Evolutionary conservation across 2,329 filamentous ascomycete genomes (phyloP), one percentile per base, ranked within the genome.

Genomic region (Alternaria alternata): DNA sequence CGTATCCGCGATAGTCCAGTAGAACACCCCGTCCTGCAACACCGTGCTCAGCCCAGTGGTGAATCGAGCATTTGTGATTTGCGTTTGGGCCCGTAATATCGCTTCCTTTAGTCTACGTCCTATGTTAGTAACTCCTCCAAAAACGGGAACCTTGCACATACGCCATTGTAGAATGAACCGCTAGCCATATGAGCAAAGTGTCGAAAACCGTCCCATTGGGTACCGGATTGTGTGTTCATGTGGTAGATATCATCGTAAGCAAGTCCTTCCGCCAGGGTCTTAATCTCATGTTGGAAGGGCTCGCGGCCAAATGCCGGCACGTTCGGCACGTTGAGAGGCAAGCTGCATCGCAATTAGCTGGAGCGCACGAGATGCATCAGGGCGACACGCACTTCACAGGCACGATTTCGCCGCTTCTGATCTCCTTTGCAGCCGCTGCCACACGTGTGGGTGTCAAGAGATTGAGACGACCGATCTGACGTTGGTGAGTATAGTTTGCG

Each of bases 361-460:
- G 1, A 1, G 55, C 22, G 11, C 6, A 16, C 2, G 26, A 34
- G 14, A 16, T 24, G 30, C 30, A 30, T 36, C 1, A 20, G 18
- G 8, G 5, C 3, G 14, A 34, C 74, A 62, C 69, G 83, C 62
- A 84, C 82, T 88, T 84, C 32, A 87, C 77, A 11, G 84, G 81
- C 2, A 87, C 79, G 63, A 87, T 82, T 52, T 87, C 84, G 14
- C 87, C 86, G 3, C 83, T 85, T 46, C 75, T 76, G 59, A 88
- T 86, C 64, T 87, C 85, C 39, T 78, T 78, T 2, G 83, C 75
- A 3, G 86, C 85, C 11, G 81, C 81, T 47, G 84, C 82, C 36
- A 88, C 85, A 14, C 86, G 79, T 4, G 79, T 74, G 0, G 85
- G 85, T 0, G 86, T 88, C 16, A 87, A 77, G 8, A 88, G 81